Base-by-base conservation (phyloP, 2,329 filamentous ascomycete genomes). In the Dryadomyces sulphureus region DNA sequence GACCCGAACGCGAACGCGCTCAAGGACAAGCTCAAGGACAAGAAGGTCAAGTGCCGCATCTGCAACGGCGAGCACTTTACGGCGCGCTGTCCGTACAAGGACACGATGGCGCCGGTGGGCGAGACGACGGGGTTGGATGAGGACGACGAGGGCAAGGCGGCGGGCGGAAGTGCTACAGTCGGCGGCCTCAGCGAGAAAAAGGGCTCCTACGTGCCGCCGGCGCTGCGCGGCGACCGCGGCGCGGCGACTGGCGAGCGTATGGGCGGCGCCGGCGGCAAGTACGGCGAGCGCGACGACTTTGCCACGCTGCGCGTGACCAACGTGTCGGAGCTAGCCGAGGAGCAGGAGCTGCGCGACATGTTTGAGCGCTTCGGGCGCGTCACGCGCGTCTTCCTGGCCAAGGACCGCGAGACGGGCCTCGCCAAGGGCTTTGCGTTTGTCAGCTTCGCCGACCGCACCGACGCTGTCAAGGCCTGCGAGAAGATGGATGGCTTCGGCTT, bases 1-100 rank as follows among this genome's bases (percentile, higher is more conserved):
- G 78, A 80, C 58, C 67, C 75, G 59, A 83, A 85, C 65, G 79
- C 82, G 58, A 78, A 83, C 67, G 73, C 73, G 58, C 76, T 83
- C 69, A 84, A 84, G 69, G 77, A 81, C 61, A 82, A 85, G 70
- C 75, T 96, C 60, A 94, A 92, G 78, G 89, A 95, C 72, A 94
- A 95, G 79, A 93, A 95, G 73, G 93, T 98, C 74, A 96, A 96
- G 77, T 98, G 92, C 69, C 84, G 92, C 75, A 96, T 98, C 63
- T 98, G 92, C 72, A 85, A 81, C 63, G 92, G 90, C 62, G 92
- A 98, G 73, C 92, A 98, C 79, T 98, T 96, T 75, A 98, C 92
- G 38, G 90, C 90, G 55, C 83, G 92, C 65, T 98, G 92, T 79
- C 92, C 92, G 32, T 98, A 94, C 81, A 98, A 96, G 74, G 92